Base-by-base conservation (phyloP, 1,139 yeast genomes). In the Hanseniaspora uvarum region DNA sequence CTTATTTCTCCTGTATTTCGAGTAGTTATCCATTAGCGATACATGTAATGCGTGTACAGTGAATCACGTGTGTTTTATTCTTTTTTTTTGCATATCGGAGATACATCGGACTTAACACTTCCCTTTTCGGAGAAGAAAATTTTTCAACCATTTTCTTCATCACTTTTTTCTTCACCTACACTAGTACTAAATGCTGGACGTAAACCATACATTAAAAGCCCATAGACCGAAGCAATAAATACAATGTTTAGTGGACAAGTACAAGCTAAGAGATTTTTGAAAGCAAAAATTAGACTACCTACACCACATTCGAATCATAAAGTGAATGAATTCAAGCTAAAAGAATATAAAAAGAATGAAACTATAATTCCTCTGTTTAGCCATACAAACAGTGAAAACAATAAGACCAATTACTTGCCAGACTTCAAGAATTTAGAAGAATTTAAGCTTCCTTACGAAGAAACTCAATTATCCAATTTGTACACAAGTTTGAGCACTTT, bases 201-300 rank as follows among this genome's bases (percentile, higher is more conserved):
- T 26, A 26, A 26, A 5, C 5, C 28, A 11, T 11, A 2, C 23
- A 16, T 23, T 8, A 19, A 7, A 7, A 16, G 28, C 8, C 16
- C 23, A 31, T 14, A 3, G 11, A 31, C 16, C 34, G 14, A 11
- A 31, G 14, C 1, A 11, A 31, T 1, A 31, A 31, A 4, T 8
- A 28, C 38, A 48, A 49, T 49, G 53, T 36, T 34, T 5, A 23
- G 39, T 12, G 18, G 30, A 14, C 53, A 49, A 49, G 14, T 24
- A 26, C 53, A 49, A 49, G 45, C 53, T 12, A 49, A 41, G 18
- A 49, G 53, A 49, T 41, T 34, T 24, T 5, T 41, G 7, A 33
- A 41, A 23, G 36, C 24, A 21, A 49, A 49, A 28, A 30, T 31
- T 11, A 41, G 23, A 24, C 24, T 49, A 16, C 53, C 53, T 16